Evolutionary conservation across 257 asterid genomes (phyloP), one percentile per base, ranked within the genome.

Genomic region (Dorcoceras hygrometricum): DNA sequence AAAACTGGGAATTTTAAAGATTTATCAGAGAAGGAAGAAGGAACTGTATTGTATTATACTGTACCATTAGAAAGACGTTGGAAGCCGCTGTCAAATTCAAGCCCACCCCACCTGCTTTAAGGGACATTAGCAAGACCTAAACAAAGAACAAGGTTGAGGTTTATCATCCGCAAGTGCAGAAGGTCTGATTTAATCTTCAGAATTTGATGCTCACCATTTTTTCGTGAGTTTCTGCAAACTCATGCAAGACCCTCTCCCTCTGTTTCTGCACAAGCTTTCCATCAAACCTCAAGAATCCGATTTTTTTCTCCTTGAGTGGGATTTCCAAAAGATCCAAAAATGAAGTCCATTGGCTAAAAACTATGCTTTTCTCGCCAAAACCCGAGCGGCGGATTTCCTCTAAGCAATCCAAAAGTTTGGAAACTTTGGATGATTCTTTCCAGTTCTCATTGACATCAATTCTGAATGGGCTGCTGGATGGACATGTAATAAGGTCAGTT

Each of bases 31-130:
- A 57, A 56, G 59, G 28, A 57, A 56, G 59, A 65, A 5, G 0
- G 27, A 60, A 24, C 5, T 59, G 60, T 46, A 46, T 43, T 58
- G 18, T 62, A 1, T 0, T 48, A 29, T 80, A 89, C 0, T 48
- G 51, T 80, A 90, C 97, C 96, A 90, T 83, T 34, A 90, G 77
- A 76, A 86, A 90, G 48, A 90, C 96, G 77, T 84, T 88, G 20
- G 96, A 88, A 67, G 97, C 95, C 67, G 90, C 95, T 51, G 97
- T 88, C 54, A 88, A 67, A 77, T 90, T 90, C 89, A 90, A 80
- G 72, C 92, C 96, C 58, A 86, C 96, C 8, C 96, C 97, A 43
- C 96, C 95, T 18, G 92, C 84, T 83, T 78, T 86, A n/a, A 90
- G 87, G 14, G 95, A 90, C 90, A 90, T 90, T 29, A 90, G 69